Base-by-base conservation (phyloP, 352 stramenopile genomes). In the Salisapilia sapeloensis region DNA sequence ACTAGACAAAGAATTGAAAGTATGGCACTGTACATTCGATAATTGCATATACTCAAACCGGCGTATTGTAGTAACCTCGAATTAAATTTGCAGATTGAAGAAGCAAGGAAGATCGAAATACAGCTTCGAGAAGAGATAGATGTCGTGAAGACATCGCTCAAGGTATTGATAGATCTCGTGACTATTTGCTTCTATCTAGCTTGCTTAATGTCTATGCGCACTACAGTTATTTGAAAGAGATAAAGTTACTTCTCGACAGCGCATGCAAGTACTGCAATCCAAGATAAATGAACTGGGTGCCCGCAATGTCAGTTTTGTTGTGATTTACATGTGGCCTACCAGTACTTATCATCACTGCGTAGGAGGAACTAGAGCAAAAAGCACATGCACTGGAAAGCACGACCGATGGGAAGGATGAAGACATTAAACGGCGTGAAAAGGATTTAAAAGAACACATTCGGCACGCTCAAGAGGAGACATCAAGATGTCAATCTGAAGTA, bases 201-300 rank as follows among this genome's bases (percentile, higher is more conserved):
- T 31, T 31, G 26, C 26, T 6, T 16, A 31, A 6, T 19, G 16
- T 14, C 16, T 16, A 16, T 14, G 19, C 16, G 6, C 19, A 6
- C 19, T 16, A 6, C 16, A 31, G 6, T 14, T 19, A 16, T 19
- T 31, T 1, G 30, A 44, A 17, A 42, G 24, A 42, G 38, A 42
- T 1, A 33, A 1, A 4, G 12, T 15, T 4, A 42, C 29, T 13
- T n/a, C n/a, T 8, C 18, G 29, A 14, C 14, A 23, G 11, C 11
- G 15, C 13, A 42, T 16, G 12, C 13, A 42, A 22, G 27, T 33
- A 15, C 28, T 16, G 12, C 33, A 44, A 22, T 40, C 18, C 35
- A 41, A 41, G n/a, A n/a, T n/a, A n/a, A n/a, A n/a, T n/a, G n/a
- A n/a, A n/a, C n/a, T n/a, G n/a, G n/a, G n/a, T n/a, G n/a, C n/a